These are phyloP conservation scores for Alternaria triticina DNA, from an alignment of 2,329 filamentous ascomycete species.

Conservation along the genomic window DNA sequence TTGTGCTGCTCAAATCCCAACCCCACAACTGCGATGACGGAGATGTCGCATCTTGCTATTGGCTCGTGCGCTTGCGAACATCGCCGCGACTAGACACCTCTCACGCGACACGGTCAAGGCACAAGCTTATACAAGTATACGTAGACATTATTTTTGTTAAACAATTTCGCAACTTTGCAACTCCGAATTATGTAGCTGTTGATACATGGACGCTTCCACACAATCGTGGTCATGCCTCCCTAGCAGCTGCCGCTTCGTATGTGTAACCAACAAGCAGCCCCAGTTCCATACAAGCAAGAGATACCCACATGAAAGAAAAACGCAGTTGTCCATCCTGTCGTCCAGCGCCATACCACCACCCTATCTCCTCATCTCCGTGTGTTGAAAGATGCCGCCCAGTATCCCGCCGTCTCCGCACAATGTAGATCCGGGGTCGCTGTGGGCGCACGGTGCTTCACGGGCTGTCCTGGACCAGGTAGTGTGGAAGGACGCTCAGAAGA, in stretches of 20 bases:
- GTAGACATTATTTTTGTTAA: constrained; percentile 4
- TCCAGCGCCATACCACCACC: constrained; percentile 4
- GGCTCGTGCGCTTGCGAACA: constrained; percentile 23
- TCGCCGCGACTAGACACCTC: background rate
- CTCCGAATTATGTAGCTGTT: constrained; percentile 36
- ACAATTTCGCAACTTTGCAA: constrained; percentile 19
- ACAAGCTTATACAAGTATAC: background rate
- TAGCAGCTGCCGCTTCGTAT: constrained; percentile 23
- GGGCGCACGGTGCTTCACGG: constrained; percentile 28
- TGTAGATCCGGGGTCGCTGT: constrained; percentile 28
- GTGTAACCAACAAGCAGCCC: constrained; percentile 31
- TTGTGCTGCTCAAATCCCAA: constrained; percentile 4
- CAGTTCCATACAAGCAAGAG: constrained; percentile 24
- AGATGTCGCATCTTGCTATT: constrained; percentile 14
- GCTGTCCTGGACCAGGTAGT: constrained; percentile 21
- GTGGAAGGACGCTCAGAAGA: constrained; percentile 71
- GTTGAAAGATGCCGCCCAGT: constrained; percentile 18
- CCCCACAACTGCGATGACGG: constrained; percentile 8
- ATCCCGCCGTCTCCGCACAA: constrained; percentile 21
- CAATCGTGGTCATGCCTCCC: constrained; percentile 17
- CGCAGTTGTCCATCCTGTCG: constrained; percentile 17
- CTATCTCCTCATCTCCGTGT: constrained; percentile 8
- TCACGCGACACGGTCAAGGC: background rate
- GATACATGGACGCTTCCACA: constrained; percentile 35
- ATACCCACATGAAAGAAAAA: constrained; percentile 30